Conservation (phyloP, 2,329 filamentous ascomycete genomes). For the Colletotrichum simmondsii region DNA sequence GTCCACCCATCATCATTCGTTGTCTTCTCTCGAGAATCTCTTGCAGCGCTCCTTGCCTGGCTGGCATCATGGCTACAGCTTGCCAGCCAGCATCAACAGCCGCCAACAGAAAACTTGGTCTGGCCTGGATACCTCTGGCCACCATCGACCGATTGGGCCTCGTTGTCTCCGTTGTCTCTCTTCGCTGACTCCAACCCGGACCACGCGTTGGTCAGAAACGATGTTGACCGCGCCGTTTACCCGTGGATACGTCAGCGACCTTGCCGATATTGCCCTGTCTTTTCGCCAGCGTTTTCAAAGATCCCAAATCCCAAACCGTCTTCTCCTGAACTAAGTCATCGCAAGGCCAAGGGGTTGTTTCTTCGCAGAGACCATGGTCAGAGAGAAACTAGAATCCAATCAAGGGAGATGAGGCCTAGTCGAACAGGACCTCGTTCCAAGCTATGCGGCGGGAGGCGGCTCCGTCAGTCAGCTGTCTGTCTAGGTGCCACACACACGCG, state of each 20-base stretch:
- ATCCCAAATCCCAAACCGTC: not conserved
- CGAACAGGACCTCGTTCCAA: not conserved
- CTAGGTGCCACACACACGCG: not conserved
- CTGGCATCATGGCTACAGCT: not conserved
- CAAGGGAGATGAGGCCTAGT: not conserved
- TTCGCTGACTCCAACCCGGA: not conserved
- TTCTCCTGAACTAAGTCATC: not conserved
- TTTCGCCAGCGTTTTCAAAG: not conserved
- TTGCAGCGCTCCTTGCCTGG: not conserved
- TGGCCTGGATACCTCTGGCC: conserved; percentile 4
- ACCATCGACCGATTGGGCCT: conserved; percentile 21
- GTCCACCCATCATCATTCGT: not conserved
- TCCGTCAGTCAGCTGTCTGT: not conserved
- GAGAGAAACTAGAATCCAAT: not conserved
- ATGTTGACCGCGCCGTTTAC: conserved; percentile 1
- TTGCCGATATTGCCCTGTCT: conserved; percentile 10
- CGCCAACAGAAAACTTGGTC: not conserved
- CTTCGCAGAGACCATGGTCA: not conserved
- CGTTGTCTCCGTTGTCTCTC: not conserved
- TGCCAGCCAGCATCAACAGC: not conserved
- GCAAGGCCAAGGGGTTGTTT: not conserved
- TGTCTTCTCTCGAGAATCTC: no score
- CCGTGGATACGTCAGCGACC: conserved; percentile 18
- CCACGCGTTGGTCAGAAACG: not conserved
- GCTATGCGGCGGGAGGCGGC: not conserved